These are phyloP conservation scores for Streptanthus diversifolius DNA, from an alignment of 345 rosid genomes.

Conservation along the genomic window DNA sequence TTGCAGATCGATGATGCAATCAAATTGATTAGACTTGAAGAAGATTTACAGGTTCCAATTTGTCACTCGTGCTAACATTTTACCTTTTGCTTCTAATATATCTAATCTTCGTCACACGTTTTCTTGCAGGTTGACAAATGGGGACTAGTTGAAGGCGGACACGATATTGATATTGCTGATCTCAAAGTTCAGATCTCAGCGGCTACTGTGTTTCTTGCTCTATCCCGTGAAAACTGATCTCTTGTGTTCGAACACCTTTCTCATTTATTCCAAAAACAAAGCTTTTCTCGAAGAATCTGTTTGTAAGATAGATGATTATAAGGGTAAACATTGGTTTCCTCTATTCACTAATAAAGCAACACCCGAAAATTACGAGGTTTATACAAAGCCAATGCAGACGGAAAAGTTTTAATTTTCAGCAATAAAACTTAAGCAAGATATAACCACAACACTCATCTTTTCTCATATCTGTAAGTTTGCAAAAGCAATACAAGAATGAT, in stretches of 20 bases:
- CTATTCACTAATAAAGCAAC: background rate
- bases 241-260: background rate
- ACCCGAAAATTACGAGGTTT: background rate
- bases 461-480: background rate
- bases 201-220: constrained; percentile 79
- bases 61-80: background rate
- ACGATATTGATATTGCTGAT: constrained; percentile 91
- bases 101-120: constrained; percentile 19
- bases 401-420: background rate
- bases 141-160: constrained; percentile 99
- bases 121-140: constrained; percentile 71
- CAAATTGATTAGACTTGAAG: constrained; percentile 87
- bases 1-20: constrained; percentile 84
- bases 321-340: background rate
- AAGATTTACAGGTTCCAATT: constrained; percentile 77
- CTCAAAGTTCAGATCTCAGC: constrained; percentile 85
- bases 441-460: background rate
- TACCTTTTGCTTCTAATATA: background rate
- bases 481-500: constrained; percentile 16
- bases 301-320: constrained; percentile 17
- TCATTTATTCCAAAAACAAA: background rate
- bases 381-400: background rate
- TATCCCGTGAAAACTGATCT: constrained; percentile 49
- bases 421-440: background rate
- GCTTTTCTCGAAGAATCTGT: constrained; percentile 11